Percentiles rank a stretch among this genome's conserved stretches.
These are phyloP conservation scores for Phytophthora hybrid DNA, from an alignment of 352 stramenopile species.

Conservation along the genomic window DNA sequence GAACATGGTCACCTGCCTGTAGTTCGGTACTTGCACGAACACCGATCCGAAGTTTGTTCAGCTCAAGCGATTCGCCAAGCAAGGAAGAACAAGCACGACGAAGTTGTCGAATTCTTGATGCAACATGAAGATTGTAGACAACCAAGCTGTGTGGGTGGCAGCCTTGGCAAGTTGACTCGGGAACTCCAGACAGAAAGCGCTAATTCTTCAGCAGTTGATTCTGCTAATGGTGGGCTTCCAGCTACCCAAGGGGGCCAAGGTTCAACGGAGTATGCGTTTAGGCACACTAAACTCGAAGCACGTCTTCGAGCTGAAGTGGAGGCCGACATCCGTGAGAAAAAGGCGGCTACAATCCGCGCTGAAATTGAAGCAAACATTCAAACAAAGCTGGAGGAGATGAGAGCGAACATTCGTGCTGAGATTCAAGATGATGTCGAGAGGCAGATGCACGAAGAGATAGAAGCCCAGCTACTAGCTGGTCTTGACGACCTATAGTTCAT, in stretches of 20 bases:
- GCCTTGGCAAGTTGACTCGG: not conserved
- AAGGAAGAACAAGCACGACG: not conserved
- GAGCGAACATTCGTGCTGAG: not conserved
- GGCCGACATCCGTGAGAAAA: not conserved
- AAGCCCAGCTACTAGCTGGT: not conserved
- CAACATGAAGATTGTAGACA: not conserved
- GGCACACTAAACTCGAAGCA: not conserved
- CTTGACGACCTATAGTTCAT: not conserved
- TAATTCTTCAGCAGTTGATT: not conserved
- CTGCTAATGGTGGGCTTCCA: not conserved
- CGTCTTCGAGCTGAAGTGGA: not conserved
- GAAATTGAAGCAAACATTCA: not conserved
- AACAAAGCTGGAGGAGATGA: not conserved
- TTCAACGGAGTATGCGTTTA: not conserved
- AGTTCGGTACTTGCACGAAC: not conserved
- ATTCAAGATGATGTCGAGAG: conserved; percentile 5
- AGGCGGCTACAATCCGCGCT: not conserved
- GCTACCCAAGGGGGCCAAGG: not conserved
- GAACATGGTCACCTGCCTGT: not conserved
- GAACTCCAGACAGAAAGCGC: not conserved
- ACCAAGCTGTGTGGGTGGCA: not conserved
- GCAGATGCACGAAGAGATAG: conserved; percentile 3
- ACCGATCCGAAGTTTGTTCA: not conserved
- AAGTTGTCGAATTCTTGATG: not conserved
- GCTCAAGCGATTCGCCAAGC: not conserved